Evolutionary conservation across 202 grass and related monocot genomes (phyloP).

Genomic region (Musa balbisiana): DNA sequence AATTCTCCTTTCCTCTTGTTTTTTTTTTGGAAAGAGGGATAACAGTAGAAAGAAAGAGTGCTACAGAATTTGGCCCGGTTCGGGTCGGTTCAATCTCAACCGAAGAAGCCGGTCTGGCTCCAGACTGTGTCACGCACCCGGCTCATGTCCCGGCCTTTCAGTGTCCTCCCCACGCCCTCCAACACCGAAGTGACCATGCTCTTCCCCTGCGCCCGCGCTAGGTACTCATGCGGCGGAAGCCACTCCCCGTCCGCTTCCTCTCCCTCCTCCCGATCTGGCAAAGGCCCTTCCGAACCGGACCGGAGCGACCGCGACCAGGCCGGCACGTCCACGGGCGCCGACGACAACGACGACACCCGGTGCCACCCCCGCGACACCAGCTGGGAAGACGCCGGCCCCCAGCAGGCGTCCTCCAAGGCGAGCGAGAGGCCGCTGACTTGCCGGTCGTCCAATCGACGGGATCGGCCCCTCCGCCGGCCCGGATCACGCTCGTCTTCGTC

Average conservation of each 20-base stretch:
- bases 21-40: too few relatives aligned
- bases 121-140: conserved; percentile 89
- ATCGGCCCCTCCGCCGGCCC: not conserved
- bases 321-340: conserved; percentile 12
- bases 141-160: conserved; percentile 84
- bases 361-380: not conserved
- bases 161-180: conserved; percentile 72
- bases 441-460: not conserved
- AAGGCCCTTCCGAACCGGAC: conserved; percentile 1
- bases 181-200: conserved; percentile 53
- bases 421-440: conserved; percentile 3
- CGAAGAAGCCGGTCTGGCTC: conserved; percentile 86
- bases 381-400: conserved; percentile 15
- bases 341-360: not conserved
- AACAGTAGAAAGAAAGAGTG: not conserved
- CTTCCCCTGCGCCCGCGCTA: conserved; percentile 50
- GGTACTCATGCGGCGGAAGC: conserved; percentile 73
- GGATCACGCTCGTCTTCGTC: not conserved
- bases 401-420: conserved; percentile 13
- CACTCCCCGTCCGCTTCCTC: conserved; percentile 21
- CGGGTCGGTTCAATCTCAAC: conserved; percentile 5
- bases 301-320: conserved; percentile 35
- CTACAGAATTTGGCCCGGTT: not conserved
- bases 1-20: too few relatives aligned
- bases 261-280: conserved; percentile 5